Conservation (phyloP, 1,139 yeast species). For the Sugiyamaella xylanicola region DNA sequence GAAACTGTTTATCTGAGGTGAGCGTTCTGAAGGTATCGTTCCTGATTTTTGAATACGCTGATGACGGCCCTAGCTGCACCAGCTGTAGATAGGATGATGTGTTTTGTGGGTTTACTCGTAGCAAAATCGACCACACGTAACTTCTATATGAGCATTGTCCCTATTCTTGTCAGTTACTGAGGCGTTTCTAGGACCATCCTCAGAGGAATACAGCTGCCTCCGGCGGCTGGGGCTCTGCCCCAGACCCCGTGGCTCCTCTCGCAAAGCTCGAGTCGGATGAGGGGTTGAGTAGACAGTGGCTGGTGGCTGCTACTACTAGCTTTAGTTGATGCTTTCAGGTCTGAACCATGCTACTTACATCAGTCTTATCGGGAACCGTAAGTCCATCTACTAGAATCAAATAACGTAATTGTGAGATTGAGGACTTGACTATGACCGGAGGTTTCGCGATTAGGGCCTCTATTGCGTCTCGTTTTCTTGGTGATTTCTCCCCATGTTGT, state of each 20-base stretch:
- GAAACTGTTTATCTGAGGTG: conserved; percentile 71
- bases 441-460: conserved; percentile 64
- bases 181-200: too few species aligned
- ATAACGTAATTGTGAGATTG: conserved; percentile 78
- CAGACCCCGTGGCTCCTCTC: too few species aligned
- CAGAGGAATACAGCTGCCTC: not conserved
- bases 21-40: conserved; percentile 88
- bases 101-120: conserved; percentile 63
- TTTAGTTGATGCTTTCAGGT: too few species aligned
- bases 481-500: conserved; percentile 8
- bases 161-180: conserved; percentile 28
- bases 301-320: too few species aligned
- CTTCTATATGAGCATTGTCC: conserved; percentile 65
- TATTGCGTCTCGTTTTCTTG: conserved; percentile 52
- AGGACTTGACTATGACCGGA: conserved; percentile 64
- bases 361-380: conserved; percentile 45
- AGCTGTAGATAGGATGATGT: conserved; percentile 57
- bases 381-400: conserved; percentile 78
- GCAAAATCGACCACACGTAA: conserved; percentile 80
- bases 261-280: too few species aligned
- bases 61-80: conserved; percentile 58
- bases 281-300: too few species aligned
- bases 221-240: not conserved
- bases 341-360: too few species aligned
- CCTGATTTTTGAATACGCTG: conserved; percentile 67